Evolutionary conservation across 306 rosid species (phyloP).

Genomic region (Cyclanthera cordifolia): DNA sequence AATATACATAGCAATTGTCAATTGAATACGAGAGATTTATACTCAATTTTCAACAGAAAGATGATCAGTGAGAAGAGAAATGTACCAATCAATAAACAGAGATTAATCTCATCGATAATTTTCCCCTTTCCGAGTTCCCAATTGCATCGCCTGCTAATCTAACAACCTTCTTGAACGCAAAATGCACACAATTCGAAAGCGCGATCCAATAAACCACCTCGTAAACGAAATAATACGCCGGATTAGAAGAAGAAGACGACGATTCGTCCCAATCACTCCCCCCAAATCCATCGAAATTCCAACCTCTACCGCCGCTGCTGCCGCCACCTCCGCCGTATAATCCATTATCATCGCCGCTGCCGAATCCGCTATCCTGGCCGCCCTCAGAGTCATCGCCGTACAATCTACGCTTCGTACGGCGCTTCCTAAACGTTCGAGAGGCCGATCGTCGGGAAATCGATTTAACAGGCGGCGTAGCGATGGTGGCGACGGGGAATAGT

Average conservation of each 20-base stretch:
- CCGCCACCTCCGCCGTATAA: slow-evolving; percentile 33
- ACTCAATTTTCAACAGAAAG: neutral
- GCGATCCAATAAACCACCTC: slow-evolving; percentile 76
- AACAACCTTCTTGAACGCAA: slow-evolving; percentile 58
- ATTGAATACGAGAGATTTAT: neutral
- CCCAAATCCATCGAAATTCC: slow-evolving; percentile 59
- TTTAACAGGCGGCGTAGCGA: slow-evolving; percentile 65
- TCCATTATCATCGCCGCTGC: slow-evolving; percentile 37
- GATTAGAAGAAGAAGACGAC: slow-evolving; percentile 47
- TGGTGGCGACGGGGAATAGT: slow-evolving; percentile 41
- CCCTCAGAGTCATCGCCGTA: slow-evolving; percentile 31
- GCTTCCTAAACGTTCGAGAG: slow-evolving; percentile 46
- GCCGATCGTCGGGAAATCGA: slow-evolving; percentile 23
- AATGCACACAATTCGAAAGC: slow-evolving; percentile 74
- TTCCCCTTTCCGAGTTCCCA: slow-evolving; percentile 48
- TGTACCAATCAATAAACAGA: slow-evolving; percentile 40
- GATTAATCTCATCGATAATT: slow-evolving; percentile 47
- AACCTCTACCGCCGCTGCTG: slow-evolving; percentile 41
- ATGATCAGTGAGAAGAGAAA: neutral
- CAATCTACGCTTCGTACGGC: slow-evolving; percentile 45
- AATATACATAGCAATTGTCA: slow-evolving; percentile 1
- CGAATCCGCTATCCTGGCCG: slow-evolving; percentile 32
- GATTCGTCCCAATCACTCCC: slow-evolving; percentile 41
- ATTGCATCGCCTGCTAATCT: slow-evolving; percentile 44
- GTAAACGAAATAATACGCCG: slow-evolving; percentile 75